Base-by-base conservation (phyloP, 108 stramenopile genomes). In the Asterionellopsis glacialis region DNA sequence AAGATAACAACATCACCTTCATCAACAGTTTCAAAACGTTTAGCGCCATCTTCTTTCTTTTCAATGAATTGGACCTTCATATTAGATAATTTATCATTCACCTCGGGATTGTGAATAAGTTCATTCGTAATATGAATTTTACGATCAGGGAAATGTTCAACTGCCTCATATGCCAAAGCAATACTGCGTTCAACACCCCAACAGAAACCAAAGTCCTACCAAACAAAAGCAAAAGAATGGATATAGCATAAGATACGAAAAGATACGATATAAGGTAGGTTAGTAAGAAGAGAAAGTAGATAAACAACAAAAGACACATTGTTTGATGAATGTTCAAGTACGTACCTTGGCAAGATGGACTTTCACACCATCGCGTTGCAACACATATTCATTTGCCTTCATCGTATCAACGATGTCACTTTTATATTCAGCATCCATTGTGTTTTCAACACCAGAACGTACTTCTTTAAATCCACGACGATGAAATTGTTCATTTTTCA, bases 91-190 rank as follows among this genome's bases (percentile, higher is more conserved):
- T 85, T 82, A 53, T 96, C 95, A 70, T 97, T 97, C 26, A 97
- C 96, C 55, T 93, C 91, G 9, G 96, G 96, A 72, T 97, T 97
- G 81, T 96, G 96, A 68, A 97, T 96, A 13, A 96, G 77, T 73
- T 97, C 96, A 61, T 97, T 97, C 41, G 96, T 97, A 55, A 97
- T 97, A 70, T 97, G 96, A 11, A 91, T 57, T 16, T 60, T 90
- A 66, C 74, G 69, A 45, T 83, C 91, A 0, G 92, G 91, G 72
- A 94, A 97, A 64, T 95, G 94, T 41, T 87, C 72, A 40, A 88
- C 87, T 19, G 90, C 93, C 67, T 96, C 94, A 60, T 94, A 95
- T 13, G 95, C 93, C 55, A 97, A 74, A 40, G 94, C 95, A 48
- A 97, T 93, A 63, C 81, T 81, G 21, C 95, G 91, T 59, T 94